Evolutionary conservation across 176 grass and related monocot species (phyloP).

Genomic region (Cocos nucifera): DNA sequence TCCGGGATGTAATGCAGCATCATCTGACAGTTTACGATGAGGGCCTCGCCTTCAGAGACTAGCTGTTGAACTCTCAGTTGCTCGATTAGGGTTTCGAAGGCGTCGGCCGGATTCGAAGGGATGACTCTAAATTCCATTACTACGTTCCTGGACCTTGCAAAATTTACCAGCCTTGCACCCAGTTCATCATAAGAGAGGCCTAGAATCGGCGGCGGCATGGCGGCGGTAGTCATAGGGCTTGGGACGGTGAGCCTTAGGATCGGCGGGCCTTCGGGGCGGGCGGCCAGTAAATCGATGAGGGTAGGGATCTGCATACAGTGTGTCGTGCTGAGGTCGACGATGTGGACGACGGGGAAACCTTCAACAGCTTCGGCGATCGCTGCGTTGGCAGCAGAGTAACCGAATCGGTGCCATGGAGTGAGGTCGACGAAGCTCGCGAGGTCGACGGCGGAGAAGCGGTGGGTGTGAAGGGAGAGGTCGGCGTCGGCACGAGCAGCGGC

Average conservation of each 20-base stretch:
- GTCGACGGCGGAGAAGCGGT: conserved; percentile 82
- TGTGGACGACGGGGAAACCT: conserved; percentile 58
- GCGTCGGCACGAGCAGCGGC: conserved; percentile 26
- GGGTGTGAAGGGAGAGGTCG: conserved; percentile 46
- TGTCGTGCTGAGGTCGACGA: conserved; percentile 82
- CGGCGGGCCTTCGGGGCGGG: conserved; percentile 63
- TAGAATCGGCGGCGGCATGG: conserved; percentile 32
- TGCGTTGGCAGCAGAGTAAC: conserved; percentile 71
- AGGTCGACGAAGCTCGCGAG: conserved; percentile 88
- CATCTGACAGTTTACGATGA: conserved; percentile 96
- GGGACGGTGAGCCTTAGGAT: conserved; percentile 65
- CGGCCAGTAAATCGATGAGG: conserved; percentile 80
- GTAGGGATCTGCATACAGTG: conserved; percentile 99
- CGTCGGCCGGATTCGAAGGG: conserved; percentile 47
- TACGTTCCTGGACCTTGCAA: conserved; percentile 67
- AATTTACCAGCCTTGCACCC: conserved; percentile 54
- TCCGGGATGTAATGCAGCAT: conserved; percentile 77
- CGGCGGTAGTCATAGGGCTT: conserved; percentile 8
- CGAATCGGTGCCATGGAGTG: conserved; percentile 95
- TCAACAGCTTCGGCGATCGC: conserved; percentile 80
- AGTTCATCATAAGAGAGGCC: conserved; percentile 86
- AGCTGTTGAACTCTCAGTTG: conserved; percentile 69
- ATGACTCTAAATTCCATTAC: conserved; percentile 72
- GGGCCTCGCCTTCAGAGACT: conserved; percentile 60
- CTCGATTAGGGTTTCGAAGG: conserved; percentile 52